These are phyloP conservation scores for Pythium myriotylum DNA, from an alignment of 352 stramenopile genomes.

Conservation along the genomic window DNA sequence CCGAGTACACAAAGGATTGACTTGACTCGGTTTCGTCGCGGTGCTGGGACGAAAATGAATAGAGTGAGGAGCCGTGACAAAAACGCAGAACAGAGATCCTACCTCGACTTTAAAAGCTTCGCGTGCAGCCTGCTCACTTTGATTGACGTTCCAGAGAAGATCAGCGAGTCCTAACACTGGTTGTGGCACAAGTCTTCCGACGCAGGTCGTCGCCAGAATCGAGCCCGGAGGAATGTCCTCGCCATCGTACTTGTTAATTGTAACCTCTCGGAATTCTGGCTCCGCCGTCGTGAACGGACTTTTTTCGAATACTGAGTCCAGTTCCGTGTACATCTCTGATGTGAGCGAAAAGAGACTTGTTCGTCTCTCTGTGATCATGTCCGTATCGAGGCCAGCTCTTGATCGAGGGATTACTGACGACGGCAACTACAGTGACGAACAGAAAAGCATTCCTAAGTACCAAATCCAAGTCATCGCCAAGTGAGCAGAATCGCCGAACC, in stretches of 20 bases:
- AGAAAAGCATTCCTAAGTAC: too few relatives aligned
- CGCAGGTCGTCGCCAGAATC: neutral
- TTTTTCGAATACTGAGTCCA: neutral
- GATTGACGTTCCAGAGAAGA: slow-evolving; percentile 14
- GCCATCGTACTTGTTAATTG: neutral
- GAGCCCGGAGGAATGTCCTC: neutral
- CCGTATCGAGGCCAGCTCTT: neutral
- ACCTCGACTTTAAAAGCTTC: slow-evolving; percentile 9
- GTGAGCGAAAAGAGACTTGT: neutral
- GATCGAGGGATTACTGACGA: neutral
- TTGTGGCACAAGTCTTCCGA: neutral
- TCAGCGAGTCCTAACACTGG: neutral
- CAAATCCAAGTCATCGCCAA: too few relatives aligned
- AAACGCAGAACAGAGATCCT: neutral
- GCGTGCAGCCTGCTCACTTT: slow-evolving; percentile 5
- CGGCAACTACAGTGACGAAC: too few relatives aligned
- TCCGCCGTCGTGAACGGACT: neutral
- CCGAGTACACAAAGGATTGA: slow-evolving; percentile 7
- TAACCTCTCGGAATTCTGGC: slow-evolving; percentile 4
- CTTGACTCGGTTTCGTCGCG: neutral
- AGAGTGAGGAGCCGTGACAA: too few relatives aligned
- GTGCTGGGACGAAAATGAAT: slow-evolving; percentile 3
- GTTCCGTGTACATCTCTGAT: neutral
- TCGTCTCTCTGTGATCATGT: slow-evolving; percentile 1
- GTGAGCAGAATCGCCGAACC: neutral